Percentiles rank a stretch among this genome's conserved stretches.
Evolutionary conservation across 2,329 filamentous ascomycete genomes (phyloP).

Genomic region (Monilinia fructigena): DNA sequence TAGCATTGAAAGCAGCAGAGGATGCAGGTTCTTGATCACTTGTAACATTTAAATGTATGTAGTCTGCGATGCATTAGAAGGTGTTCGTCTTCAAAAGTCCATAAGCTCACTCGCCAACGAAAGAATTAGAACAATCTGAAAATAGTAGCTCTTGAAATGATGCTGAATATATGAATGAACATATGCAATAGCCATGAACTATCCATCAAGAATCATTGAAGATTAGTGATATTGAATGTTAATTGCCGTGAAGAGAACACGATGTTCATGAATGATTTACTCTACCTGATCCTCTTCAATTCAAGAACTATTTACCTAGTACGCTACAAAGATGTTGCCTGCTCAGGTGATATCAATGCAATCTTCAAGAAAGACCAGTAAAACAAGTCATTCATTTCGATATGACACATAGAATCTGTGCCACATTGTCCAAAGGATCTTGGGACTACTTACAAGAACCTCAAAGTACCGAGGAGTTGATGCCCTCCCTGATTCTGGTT

Average conservation of each 20-base stretch:
- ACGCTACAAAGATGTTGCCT: not conserved
- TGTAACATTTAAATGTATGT: not conserved
- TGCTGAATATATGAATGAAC: not conserved
- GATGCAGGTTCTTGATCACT: slow-evolving; percentile 25
- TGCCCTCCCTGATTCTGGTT: no score
- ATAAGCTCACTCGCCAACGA: not conserved
- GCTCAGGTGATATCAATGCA: not conserved
- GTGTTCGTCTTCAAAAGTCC: not conserved
- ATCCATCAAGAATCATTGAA: not conserved
- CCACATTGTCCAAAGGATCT: no score
- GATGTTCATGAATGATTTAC: not conserved
- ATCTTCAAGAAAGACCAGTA: not conserved
- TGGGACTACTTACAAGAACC: no score
- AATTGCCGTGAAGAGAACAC: not conserved
- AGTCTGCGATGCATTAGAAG: slow-evolving; percentile 12
- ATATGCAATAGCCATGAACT: not conserved
- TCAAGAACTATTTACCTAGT: no score
- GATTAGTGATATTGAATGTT: not conserved
- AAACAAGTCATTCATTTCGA: not conserved
- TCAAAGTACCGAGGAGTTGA: no score
- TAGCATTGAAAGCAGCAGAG: slow-evolving; percentile 63
- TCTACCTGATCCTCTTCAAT: no score
- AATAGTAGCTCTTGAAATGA: not conserved
- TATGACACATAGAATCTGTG: not conserved
- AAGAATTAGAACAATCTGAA: not conserved